phyloP scores from a whole-genome alignment of 768 basidiomycete genomes.

The Tricholoma sp. region DNA sequence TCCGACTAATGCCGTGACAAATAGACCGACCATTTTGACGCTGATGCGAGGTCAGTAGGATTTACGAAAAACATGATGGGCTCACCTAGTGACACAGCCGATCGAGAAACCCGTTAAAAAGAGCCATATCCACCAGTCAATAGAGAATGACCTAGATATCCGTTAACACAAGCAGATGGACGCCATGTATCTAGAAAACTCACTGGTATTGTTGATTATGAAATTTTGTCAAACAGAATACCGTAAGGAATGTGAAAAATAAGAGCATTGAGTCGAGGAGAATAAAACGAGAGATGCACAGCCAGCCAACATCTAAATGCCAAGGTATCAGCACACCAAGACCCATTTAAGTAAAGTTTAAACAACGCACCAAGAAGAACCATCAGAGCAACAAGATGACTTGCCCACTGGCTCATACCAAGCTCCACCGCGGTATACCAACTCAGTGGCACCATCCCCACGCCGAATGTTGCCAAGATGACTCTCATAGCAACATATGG shows the following conservation, averaged over 20 bases:
- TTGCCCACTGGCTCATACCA: constrained; percentile 84
- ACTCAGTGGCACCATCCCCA: constrained; percentile 90
- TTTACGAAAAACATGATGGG: background rate
- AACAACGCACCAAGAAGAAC: constrained; percentile 73
- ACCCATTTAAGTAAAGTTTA: constrained; percentile 4
- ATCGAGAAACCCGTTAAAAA: constrained; percentile 91
- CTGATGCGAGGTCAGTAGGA: constrained; percentile 33
- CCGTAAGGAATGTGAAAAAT: constrained; percentile 97
- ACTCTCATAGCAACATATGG: constrained; percentile 95
- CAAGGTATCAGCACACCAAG: background rate
- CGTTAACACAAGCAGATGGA: constrained; percentile 5
- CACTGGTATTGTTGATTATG: constrained; percentile 95
- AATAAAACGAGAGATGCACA: constrained; percentile 95
- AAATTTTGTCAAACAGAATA: constrained; percentile 93
- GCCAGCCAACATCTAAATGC: constrained; percentile 86
- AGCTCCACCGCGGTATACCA: constrained; percentile 97
- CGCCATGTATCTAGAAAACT: constrained; percentile 23
- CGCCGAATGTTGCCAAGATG: constrained; percentile 90
- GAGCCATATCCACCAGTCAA: constrained; percentile 98
- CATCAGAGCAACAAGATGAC: constrained; percentile 92
- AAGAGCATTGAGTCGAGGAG: constrained; percentile 98
- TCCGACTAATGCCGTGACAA: constrained; percentile 92
- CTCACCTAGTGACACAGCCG: constrained; percentile 87
- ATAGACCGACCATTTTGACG: constrained; percentile 94
- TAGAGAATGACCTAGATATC: constrained; percentile 71